Evolutionary conservation across 2,329 filamentous ascomycete genomes (phyloP), one percentile per base, ranked within the genome.

Genomic region (Xylaria sp.): DNA sequence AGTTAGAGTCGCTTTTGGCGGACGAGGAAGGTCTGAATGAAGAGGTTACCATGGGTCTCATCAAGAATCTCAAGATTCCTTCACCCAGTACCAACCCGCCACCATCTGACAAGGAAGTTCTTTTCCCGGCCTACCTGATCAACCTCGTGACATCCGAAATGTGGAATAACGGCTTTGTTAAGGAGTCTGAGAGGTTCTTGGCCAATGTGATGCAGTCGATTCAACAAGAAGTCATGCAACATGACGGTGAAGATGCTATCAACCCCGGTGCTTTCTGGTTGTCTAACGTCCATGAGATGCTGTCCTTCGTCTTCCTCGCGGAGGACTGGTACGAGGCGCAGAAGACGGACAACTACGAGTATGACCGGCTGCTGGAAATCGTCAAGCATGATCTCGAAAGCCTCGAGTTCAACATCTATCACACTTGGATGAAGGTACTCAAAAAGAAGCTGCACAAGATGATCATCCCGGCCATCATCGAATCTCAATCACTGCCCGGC

Each of bases 151-250:
- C 96, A 13, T 98, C 94, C 18, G 96, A 99, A 84, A 99, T 99
- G 96, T 99, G 96, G 96, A 99, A 99, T 85, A 99, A 99, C 77
- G 96, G 96, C 56, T 99, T 98, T 79, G 96, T 99, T 76, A 99
- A 99, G 85, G 96, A 99, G 83, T 98, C 96, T 3, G 96, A 99
- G 83, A 92, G 95, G 65, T 99, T 99, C 88, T 87, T 99, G 72
- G 96, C 96, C 78, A 99, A 98, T 77, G 96, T 99, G 73, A 99
- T 99, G 96, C 96, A 98, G 83, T 97, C 94, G 8, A 98, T 99
- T 78, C 96, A 99, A 81, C 94, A 98, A 81, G 96, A 99, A 81
- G 96, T 99, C 66, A 98, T 99, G 96, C 93, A 97, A 79, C 94
- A 99, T 80, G 95, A 99, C 75, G 94, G 94, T 54, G 96, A 99